A percentile compares a stretch with the other conserved stretches of the same genome.
Conservation (phyloP, 805 yeast species). For the Starmerella sirachaensis region DNA sequence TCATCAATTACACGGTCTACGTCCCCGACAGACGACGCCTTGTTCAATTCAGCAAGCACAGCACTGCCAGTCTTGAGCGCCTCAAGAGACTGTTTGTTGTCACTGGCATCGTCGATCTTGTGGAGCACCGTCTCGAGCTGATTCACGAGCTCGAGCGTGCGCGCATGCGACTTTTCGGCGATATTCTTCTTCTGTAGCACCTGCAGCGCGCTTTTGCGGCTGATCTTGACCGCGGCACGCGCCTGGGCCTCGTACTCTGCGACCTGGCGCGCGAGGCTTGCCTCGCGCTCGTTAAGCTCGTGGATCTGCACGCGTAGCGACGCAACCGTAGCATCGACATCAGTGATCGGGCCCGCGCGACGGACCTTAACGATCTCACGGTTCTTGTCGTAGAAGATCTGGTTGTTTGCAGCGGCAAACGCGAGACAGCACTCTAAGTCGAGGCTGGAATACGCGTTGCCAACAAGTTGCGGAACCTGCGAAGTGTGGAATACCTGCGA, state of each 20-base stretch:
- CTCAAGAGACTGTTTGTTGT: slow-evolving; percentile 31
- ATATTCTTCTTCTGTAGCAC: slow-evolving; percentile 21
- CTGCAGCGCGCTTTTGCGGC: slow-evolving; percentile 13
- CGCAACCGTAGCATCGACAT: slow-evolving; percentile 13
- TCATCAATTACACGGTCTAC: slow-evolving; percentile 34
- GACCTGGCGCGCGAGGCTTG: slow-evolving; percentile 17
- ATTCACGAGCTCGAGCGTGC: slow-evolving; percentile 23
- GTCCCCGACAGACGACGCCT: slow-evolving; percentile 31
- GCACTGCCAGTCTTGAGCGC: slow-evolving; percentile 32
- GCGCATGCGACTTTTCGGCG: slow-evolving; percentile 19
- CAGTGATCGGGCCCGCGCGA: slow-evolving; percentile 9
- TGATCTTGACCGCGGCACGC: slow-evolving; percentile 12
- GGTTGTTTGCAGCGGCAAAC: slow-evolving; percentile 22
- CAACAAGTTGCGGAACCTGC: slow-evolving; percentile 12
- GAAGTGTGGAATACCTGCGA: slow-evolving; percentile 7
- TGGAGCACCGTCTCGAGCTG: slow-evolving; percentile 32
- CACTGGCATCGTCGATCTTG: slow-evolving; percentile 36
- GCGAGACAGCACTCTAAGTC: slow-evolving; percentile 23
- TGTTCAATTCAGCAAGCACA: slow-evolving; percentile 32
- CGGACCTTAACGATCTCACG: slow-evolving; percentile 19
- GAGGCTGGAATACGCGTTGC: slow-evolving; percentile 12
- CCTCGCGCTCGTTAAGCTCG: slow-evolving; percentile 20
- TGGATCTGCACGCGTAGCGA: slow-evolving; percentile 13
- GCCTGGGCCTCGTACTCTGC: slow-evolving; percentile 21
- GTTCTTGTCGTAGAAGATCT: slow-evolving; percentile 13